Conservation (phyloP, 306 rosid genomes). For the Medicago arabica region DNA sequence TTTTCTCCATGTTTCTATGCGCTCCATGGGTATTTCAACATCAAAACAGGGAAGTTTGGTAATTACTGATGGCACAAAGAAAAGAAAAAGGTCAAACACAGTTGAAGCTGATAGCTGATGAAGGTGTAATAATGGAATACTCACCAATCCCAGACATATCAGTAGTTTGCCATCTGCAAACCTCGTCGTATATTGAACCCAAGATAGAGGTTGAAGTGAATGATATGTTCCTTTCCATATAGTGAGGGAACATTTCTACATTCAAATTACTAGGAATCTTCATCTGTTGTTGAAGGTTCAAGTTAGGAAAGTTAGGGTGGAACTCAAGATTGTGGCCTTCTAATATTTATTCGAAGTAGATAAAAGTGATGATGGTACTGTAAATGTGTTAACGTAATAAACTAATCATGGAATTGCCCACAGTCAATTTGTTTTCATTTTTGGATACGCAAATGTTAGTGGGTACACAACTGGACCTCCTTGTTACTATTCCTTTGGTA, state of each 20-base stretch:
- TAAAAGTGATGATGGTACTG: conserved; percentile 10
- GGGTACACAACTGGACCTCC: too few relatives aligned
- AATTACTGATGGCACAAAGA: conserved; percentile 52
- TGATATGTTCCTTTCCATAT: conserved; percentile 56
- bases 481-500: too few relatives aligned
- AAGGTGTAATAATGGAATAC: neutral
- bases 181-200: conserved; percentile 70
- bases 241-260: conserved; percentile 62
- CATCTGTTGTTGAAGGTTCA: conserved; percentile 47
- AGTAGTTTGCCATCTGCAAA: conserved; percentile 43
- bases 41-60: conserved; percentile 62
- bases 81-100: conserved; percentile 13
- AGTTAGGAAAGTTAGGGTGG: neutral
- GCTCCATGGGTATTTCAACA: conserved; percentile 51
- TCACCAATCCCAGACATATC: conserved; percentile 52
- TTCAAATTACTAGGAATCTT: conserved; percentile 57
- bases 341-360: conserved; percentile 10
- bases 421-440: neutral
- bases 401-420: neutral
- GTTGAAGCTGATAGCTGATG: neutral
- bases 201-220: conserved; percentile 67
- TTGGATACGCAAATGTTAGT: too few relatives aligned
- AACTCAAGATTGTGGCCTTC: neutral
- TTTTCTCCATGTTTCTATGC: conserved; percentile 49
- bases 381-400: conserved; percentile 3